These are phyloP conservation scores for Suillus brevipes DNA, from an alignment of 768 basidiomycete species.

Conservation along the genomic window DNA sequence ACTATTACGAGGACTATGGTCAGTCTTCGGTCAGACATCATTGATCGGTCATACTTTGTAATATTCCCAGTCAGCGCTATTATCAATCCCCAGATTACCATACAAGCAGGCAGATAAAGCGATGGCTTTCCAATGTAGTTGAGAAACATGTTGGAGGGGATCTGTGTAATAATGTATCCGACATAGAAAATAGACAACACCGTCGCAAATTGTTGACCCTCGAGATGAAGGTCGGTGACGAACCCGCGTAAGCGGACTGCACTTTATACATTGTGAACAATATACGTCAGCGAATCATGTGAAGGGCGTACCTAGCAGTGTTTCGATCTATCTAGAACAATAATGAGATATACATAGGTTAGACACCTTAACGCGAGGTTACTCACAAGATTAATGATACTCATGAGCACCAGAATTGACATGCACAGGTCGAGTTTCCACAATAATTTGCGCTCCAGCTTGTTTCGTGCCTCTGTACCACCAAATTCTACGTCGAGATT, in stretches of 20 bases:
- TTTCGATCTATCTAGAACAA: conserved; percentile 61
- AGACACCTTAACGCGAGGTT: neutral
- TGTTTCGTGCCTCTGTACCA: conserved; percentile 43
- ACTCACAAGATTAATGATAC: conserved; percentile 38
- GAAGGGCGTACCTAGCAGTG: conserved; percentile 53
- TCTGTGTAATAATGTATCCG: conserved; percentile 47
- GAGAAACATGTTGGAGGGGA: conserved; percentile 67
- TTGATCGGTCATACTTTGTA: conserved; percentile 25
- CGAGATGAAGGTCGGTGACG: conserved; percentile 59
- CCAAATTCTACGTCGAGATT: conserved; percentile 46
- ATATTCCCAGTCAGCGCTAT: conserved; percentile 47
- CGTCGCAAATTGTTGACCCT: conserved; percentile 62
- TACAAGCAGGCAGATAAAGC: conserved; percentile 35
- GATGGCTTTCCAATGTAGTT: conserved; percentile 69
- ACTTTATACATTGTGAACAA: too few species aligned
- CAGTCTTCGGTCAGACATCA: neutral
- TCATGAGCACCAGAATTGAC: conserved; percentile 48
- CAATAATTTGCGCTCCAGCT: conserved; percentile 52
- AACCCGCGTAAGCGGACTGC: conserved; percentile 41
- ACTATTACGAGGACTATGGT: neutral
- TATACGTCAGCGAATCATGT: too few species aligned
- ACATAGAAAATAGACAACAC: conserved; percentile 68
- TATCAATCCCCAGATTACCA: conserved; percentile 72
- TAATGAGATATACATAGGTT: neutral
- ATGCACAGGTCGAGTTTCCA: conserved; percentile 57